Conservation (phyloP, 108 stramenopile genomes). For the Conticribra guillardii region DNA sequence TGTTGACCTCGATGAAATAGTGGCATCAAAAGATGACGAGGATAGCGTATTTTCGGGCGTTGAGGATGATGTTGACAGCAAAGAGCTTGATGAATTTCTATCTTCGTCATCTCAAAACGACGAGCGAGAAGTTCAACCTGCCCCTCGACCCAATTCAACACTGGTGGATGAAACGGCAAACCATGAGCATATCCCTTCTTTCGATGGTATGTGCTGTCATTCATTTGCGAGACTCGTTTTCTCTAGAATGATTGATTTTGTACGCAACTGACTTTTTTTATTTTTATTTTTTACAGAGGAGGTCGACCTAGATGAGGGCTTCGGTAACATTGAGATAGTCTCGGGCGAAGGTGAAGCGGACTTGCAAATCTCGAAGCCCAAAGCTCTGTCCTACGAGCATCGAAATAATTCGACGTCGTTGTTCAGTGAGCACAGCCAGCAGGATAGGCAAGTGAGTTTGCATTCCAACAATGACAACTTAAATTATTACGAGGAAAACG, state of each 20-base stretch:
- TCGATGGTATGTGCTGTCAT: not conserved
- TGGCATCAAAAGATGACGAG: slow-evolving; percentile 6
- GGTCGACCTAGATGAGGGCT: slow-evolving; percentile 5
- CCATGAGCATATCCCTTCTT: too few relatives aligned
- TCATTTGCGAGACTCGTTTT: not conserved
- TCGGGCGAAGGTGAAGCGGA: not conserved
- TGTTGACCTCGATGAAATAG: not conserved
- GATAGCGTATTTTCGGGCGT: slow-evolving; percentile 39
- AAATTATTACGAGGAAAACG: not conserved
- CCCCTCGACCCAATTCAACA: too few relatives aligned
- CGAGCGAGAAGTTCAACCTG: too few relatives aligned
- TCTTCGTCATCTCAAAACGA: too few relatives aligned
- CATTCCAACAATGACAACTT: slow-evolving; percentile 11
- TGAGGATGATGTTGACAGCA: slow-evolving; percentile 20
- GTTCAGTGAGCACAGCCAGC: slow-evolving; percentile 3
- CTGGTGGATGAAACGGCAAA: too few relatives aligned
- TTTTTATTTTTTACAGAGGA: slow-evolving; percentile 23
- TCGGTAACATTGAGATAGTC: not conserved
- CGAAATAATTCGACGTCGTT: not conserved
- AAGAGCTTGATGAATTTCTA: slow-evolving; percentile 38
- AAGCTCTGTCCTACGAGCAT: slow-evolving; percentile 8
- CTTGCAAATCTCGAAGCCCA: not conserved
- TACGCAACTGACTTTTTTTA: not conserved
- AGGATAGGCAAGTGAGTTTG: too few relatives aligned
- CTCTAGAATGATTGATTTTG: not conserved